A percentile compares a stretch with the other conserved stretches of the same genome.
Conservation (phyloP, 164 flowering plant genomes). For the Pachysandra terminalis region DNA sequence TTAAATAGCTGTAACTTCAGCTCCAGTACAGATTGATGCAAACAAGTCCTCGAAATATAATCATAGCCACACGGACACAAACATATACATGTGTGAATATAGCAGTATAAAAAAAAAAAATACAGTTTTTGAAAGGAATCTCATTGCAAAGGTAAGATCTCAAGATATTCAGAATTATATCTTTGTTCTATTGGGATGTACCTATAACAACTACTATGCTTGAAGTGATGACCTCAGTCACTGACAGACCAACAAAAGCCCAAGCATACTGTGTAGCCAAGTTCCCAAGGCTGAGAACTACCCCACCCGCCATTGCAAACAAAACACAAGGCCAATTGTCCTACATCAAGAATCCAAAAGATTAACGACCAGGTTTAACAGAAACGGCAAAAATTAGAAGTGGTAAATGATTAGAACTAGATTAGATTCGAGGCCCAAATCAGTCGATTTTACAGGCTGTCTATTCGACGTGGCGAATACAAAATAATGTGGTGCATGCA, state of each 20-base stretch:
- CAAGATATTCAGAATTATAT: background rate
- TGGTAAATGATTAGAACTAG: background rate
- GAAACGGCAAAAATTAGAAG: background rate
- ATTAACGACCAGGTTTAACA: conserved; percentile 10
- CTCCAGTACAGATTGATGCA: background rate
- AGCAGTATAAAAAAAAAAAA: background rate
- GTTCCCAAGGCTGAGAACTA: conserved; percentile 75
- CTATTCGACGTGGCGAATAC: background rate
- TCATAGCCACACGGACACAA: background rate
- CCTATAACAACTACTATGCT: conserved; percentile 90
- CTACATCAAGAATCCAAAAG: conserved; percentile 34
- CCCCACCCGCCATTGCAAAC: conserved; percentile 85
- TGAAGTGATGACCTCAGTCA: conserved; percentile 60
- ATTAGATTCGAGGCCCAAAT: background rate
- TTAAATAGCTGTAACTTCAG: background rate
- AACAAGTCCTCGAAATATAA: background rate
- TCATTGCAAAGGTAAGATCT: background rate
- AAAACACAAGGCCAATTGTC: conserved; percentile 74
- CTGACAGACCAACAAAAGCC: conserved; percentile 87
- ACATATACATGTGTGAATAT: background rate
- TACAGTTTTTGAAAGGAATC: background rate
- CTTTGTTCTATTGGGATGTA: conserved; percentile 16
- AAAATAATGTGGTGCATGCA: background rate
- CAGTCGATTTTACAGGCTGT: background rate
- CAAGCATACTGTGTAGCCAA: conserved; percentile 80